phyloP scores from a whole-genome alignment of 352 stramenopile species.

The Globisporangium echinulatum region DNA sequence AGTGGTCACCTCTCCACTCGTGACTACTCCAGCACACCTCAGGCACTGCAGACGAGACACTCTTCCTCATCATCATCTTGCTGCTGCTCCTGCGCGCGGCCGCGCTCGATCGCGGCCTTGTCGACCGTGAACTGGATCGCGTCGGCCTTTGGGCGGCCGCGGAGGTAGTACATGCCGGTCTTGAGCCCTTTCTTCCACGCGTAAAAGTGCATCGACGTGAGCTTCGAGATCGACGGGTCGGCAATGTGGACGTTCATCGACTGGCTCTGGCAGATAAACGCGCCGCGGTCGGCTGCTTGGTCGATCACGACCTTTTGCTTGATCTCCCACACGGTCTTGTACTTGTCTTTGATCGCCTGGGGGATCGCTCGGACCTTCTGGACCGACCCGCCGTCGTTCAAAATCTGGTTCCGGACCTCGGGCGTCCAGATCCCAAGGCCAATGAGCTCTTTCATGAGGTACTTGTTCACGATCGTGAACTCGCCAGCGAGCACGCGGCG shows the following conservation, averaged over 20 bases:
- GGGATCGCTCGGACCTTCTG: slow-evolving; percentile 89
- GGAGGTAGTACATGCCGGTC: slow-evolving; percentile 99
- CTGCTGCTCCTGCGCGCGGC: slow-evolving; percentile 11
- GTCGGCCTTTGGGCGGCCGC: slow-evolving; percentile 96
- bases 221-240: slow-evolving; percentile 95
- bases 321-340: slow-evolving; percentile 99
- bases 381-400: slow-evolving; percentile 95
- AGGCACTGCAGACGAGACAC: slow-evolving; percentile 67
- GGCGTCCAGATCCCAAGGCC: slow-evolving; percentile 94
- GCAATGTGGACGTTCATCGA: slow-evolving; percentile 99
- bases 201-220: slow-evolving; percentile 99
- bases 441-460: slow-evolving; percentile 97
- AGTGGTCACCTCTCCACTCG: no score
- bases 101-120: slow-evolving; percentile 82
- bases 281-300: slow-evolving; percentile 96
- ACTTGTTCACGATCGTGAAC: slow-evolving; percentile 99
- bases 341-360: slow-evolving; percentile 89
- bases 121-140: slow-evolving; percentile 99
- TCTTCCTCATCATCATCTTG: slow-evolving; percentile 51
- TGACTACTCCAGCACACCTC: no score
- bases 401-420: slow-evolving; percentile 97
- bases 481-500: slow-evolving; percentile 97
- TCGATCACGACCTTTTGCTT: slow-evolving; percentile 97
- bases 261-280: slow-evolving; percentile 98
- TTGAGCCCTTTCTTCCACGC: slow-evolving; percentile 99